These are phyloP conservation scores for Crotalaria pallida DNA, from an alignment of 306 rosid genomes.

Conservation along the genomic window DNA sequence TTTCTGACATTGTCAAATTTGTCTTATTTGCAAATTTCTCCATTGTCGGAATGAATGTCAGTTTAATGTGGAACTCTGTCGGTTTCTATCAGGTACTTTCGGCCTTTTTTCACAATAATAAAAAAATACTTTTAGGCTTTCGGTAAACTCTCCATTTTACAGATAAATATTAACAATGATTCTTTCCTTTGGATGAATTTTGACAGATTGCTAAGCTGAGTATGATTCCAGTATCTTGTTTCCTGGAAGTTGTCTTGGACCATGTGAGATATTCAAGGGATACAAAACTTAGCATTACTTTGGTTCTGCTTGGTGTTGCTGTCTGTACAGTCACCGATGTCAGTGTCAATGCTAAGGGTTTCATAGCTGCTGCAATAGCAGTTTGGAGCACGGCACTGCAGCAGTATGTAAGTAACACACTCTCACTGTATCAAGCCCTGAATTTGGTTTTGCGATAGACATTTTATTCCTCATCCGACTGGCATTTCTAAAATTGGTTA, in stretches of 20 bases:
- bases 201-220: constrained; percentile 79
- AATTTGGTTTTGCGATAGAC: constrained; percentile 17
- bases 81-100: constrained; percentile 75
- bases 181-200: constrained; percentile 21
- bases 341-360: constrained; percentile 76
- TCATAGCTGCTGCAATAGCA: constrained; percentile 66
- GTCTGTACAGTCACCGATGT: constrained; percentile 90
- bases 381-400: constrained; percentile 80
- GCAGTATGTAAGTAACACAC: constrained; percentile 66
- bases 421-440: constrained; percentile 4
- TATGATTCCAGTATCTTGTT: constrained; percentile 84
- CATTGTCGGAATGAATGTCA: constrained; percentile 85
- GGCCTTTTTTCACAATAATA: neutral
- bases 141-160: neutral
- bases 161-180: constrained; percentile 18
- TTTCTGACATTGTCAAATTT: constrained; percentile 65
- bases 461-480: constrained; percentile 10
- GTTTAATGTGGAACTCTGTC: constrained; percentile 91
- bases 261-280: constrained; percentile 75
- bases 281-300: constrained; percentile 63
- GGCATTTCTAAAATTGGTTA: constrained; percentile 4
- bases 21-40: constrained; percentile 81
- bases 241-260: constrained; percentile 72
- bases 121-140: neutral
- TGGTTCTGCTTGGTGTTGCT: constrained; percentile 81